Percentiles rank a stretch among this genome's conserved stretches.
Conservation (phyloP, 306 rosid species). For the Albizia julibrissin region DNA sequence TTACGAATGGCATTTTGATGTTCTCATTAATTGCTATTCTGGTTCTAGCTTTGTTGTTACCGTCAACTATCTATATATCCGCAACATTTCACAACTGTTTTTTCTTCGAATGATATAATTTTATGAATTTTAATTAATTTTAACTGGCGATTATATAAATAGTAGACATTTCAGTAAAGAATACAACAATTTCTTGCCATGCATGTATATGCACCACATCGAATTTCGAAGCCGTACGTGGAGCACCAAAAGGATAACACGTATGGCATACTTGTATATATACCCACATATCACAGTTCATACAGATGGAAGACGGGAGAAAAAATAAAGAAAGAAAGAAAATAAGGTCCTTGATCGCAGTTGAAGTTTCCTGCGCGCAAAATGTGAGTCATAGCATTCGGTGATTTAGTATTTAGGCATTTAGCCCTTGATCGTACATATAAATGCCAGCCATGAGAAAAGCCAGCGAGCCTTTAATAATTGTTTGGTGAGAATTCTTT, state of each 20-base stretch:
- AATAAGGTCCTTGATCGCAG: neutral
- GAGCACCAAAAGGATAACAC: neutral
- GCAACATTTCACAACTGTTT: neutral
- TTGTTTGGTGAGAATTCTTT: slow-evolving; percentile 19
- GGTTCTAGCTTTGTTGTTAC: neutral
- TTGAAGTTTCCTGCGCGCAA: too few species aligned
- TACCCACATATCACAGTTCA: too few species aligned
- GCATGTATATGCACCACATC: neutral
- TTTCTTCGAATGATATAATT: neutral
- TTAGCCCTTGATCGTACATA: slow-evolving; percentile 2
- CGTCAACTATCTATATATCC: neutral
- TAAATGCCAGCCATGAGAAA: slow-evolving; percentile 40
- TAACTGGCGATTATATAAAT: neutral
- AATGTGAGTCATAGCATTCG: too few species aligned
- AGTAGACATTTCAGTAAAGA: neutral
- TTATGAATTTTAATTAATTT: neutral
- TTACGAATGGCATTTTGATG: neutral
- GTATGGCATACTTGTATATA: too few species aligned
- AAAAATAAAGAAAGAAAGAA: neutral
- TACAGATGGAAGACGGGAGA: too few species aligned
- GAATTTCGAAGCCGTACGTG: neutral
- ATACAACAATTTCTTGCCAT: neutral
- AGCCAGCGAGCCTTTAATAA: slow-evolving; percentile 31
- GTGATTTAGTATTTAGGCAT: too few species aligned
- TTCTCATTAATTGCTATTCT: neutral